A percentile compares a stretch with the other conserved stretches of the same genome.
phyloP scores from a whole-genome alignment of 2,329 filamentous ascomycete species.

The Oidium heveae region DNA sequence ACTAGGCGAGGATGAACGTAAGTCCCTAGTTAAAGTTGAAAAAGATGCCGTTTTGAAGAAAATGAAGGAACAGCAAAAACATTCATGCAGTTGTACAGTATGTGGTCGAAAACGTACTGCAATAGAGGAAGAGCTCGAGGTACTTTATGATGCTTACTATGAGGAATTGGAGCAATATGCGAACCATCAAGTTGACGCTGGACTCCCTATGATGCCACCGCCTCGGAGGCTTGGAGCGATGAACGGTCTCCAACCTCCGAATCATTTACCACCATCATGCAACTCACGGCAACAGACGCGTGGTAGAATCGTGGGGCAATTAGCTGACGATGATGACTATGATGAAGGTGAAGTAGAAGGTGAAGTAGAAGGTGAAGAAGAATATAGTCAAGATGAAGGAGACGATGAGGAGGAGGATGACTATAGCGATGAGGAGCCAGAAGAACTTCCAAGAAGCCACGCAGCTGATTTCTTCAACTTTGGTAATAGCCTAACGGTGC shows the following conservation, averaged over 20 bases:
- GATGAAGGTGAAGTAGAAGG: conserved; percentile 14
- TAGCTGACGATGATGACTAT: conserved; percentile 20
- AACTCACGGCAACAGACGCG: conserved; percentile 44
- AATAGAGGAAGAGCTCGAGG: conserved; percentile 93
- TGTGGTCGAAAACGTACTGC: conserved; percentile 89
- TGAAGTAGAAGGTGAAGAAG: conserved; percentile 23
- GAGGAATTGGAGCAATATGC: conserved; percentile 95
- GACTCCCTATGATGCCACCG: conserved; percentile 41
- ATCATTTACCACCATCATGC: conserved; percentile 31
- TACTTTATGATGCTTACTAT: conserved; percentile 95
- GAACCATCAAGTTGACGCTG: conserved; percentile 53
- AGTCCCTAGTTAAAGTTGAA: conserved; percentile 88
- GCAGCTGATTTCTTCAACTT: conserved; percentile 87
- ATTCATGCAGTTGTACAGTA: conserved; percentile 93
- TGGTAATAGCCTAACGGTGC: conserved; percentile 88
- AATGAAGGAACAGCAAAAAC: conserved; percentile 99
- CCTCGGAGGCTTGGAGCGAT: conserved; percentile 35
- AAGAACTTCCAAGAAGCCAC: conserved; percentile 37
- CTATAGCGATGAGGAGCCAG: conserved; percentile 38
- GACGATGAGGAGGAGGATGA: conserved; percentile 37
- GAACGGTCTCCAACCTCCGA: conserved; percentile 28
- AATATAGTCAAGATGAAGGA: conserved; percentile 23
- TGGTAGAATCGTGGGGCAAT: conserved; percentile 46
- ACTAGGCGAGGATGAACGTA: conserved; percentile 77
- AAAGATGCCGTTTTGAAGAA: conserved; percentile 95